A percentile compares a stretch with the other conserved stretches of the same genome.
Conservation (phyloP, 441 rosid species). For the Gossypium schwendimanii region DNA sequence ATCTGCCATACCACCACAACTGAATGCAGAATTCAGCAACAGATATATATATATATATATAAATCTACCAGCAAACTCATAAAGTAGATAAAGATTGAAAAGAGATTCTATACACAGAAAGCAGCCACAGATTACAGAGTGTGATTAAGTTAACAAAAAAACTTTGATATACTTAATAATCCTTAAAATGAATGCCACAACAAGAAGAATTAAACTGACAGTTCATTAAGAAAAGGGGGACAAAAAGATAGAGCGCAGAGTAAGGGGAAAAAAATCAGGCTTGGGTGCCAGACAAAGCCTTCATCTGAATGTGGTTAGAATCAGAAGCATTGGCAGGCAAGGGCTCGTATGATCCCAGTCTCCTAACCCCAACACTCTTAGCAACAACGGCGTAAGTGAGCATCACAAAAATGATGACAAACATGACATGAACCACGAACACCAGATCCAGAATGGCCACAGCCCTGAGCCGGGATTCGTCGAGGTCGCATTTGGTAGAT, state of each 20-base stretch:
- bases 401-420: conserved; percentile 52
- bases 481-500: conserved; percentile 76
- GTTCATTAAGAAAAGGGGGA: neutral
- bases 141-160: conserved; percentile 8
- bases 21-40: neutral
- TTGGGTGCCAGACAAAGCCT: conserved; percentile 65
- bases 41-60: no score
- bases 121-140: conserved; percentile 5
- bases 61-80: neutral
- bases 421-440: conserved; percentile 64
- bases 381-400: conserved; percentile 47
- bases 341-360: conserved; percentile 74
- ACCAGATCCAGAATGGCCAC: conserved; percentile 76
- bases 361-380: conserved; percentile 41
- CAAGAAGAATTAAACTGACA: neutral
- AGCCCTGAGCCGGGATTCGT: conserved; percentile 71
- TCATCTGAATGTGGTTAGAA: conserved; percentile 83
- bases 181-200: neutral
- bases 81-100: neutral
- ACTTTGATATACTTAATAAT: neutral
- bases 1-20: neutral
- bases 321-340: conserved; percentile 48
- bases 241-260: neutral
- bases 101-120: conserved; percentile 17
- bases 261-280: conserved; percentile 39